phyloP scores from a whole-genome alignment of 23 red algal genomes.

The Gracilaria gracilis region DNA sequence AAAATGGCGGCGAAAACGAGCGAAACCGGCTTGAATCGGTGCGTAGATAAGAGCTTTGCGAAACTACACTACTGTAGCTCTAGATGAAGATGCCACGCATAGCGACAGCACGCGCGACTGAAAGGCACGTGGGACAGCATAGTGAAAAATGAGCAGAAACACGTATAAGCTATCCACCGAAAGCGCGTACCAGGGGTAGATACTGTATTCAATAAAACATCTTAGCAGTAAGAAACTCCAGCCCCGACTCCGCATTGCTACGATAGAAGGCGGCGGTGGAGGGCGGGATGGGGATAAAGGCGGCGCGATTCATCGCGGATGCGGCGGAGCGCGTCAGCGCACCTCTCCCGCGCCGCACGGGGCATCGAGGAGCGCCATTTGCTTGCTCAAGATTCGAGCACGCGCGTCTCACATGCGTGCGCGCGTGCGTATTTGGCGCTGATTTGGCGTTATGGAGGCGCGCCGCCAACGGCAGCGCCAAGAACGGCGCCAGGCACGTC shows the following conservation, averaged over 20 bases:
- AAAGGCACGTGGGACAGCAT: constrained; percentile 63
- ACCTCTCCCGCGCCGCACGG: no score
- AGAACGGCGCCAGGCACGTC: no score
- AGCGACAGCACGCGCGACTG: constrained; percentile 74
- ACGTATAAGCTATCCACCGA: constrained; percentile 97
- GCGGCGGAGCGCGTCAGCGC: not conserved
- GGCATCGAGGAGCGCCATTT: no score
- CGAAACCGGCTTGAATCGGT: constrained; percentile 75
- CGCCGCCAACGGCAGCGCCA: no score
- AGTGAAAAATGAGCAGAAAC: constrained; percentile 92
- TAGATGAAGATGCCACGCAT: constrained; percentile 85
- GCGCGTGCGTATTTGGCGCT: no score
- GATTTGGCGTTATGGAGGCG: no score
- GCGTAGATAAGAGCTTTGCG: constrained; percentile 84
- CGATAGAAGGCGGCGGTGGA: not conserved
- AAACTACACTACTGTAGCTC: no score
- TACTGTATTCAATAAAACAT: constrained; percentile 95
- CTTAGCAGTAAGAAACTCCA: constrained; percentile 90
- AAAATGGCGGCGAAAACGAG: constrained; percentile 85
- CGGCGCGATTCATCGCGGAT: not conserved
- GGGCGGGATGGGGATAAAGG: not conserved
- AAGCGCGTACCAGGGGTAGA: no score
- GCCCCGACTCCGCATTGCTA: not conserved
- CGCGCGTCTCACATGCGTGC: no score
- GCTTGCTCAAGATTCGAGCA: no score